Evolutionary conservation across 2,329 filamentous ascomycete genomes (phyloP), one percentile per base, ranked within the genome.

Genomic region (Xylariaceae sp.): DNA sequence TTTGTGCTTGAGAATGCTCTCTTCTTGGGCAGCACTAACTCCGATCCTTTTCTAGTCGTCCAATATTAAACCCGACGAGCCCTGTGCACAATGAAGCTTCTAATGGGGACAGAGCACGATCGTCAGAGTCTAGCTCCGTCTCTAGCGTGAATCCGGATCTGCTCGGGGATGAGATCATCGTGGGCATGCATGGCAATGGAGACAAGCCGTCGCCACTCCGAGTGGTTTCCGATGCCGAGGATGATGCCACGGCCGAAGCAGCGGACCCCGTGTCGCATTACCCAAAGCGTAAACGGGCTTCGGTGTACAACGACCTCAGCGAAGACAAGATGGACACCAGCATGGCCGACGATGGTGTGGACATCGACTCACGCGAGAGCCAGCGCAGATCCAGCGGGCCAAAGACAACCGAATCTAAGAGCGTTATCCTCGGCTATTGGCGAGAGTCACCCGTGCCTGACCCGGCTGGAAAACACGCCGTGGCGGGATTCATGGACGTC

Each of bases 401-500:
- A 11, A 21, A 4, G n/a, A 5, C 23, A 3, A 38, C 36, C 9
- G 45, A 42, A 4, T 59, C 64, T 15, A 75, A 74, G 46, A 66
- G 68, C 3, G 65, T 76, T 4, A 55, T 70, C 4, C 62, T 82
- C 6, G 78, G 78, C 2, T 71, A 75, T 37, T 82, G 78, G 78
- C 67, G 76, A 35, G 74, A 79, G 34, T 81, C 77, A 0, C 61
- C 62, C 3, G 69, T 74, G 1, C 67, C 70, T 0, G 59, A 70
- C 11, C 59, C 64, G 6, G 59, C 60, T 2, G 66, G 68, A 11
- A 79, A 76, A 52, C 78, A 81, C 52, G 68, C 69, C 0, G 73
- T 81, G 1, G 71, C 77, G 34, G 78, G 76, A 4, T 81, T 81
- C 43, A 80, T 81, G 34, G 78, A 82, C 44, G 64, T 75, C 9